Base-by-base conservation (phyloP, 2,329 filamentous ascomycete genomes). In the Cladosporium velox region DNA sequence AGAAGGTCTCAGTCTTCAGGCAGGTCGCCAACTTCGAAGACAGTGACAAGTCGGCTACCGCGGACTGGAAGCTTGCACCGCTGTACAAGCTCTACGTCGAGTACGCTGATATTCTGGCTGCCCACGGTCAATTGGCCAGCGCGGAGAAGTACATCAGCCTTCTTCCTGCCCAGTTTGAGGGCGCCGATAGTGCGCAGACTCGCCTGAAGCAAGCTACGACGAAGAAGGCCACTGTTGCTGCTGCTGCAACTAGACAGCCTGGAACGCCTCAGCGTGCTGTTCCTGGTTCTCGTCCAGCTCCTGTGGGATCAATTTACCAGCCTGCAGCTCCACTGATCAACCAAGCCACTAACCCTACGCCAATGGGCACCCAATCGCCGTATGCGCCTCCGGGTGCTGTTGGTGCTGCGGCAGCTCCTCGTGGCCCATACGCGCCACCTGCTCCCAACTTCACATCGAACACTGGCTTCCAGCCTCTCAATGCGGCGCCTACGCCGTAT, bases 1-100 rank as follows among this genome's bases (percentile, higher is more conserved):
- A 99, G 81, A 99, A 99, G 84, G 95, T 99, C 57, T 96, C 93
- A 0, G 87, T 99, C 64, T 99, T 99, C 88, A 90, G 95, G 64
- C 87, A 95, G 71, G 93, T 97, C 52, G 93, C 93, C 68, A 93
- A 94, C 75, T 99, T 97, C 82, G 83, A 91, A 72, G 95, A 99
- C 76, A 79, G 81, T 10, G 93, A 97, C 75, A 87, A 87, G 69
- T 80, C 81, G 57, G 86, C 91, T 71, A 84, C 86, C 11, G 88
- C 89, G 1, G 91, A 90, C 72, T 99, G 94, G 94, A 97, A 96
- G 81, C 87, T 99, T 67, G 86, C 88, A 44, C 85, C 89, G 2
- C 83, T 99, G 63, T 99, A 99, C 78, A 90, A 93, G 77, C 97
- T 97, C 80, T 99, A 99, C 76, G 90, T 91, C 32, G 95, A 99